These are phyloP conservation scores for Triticum timopheevii DNA, from an alignment of 176 grass and related monocot genomes.

Conservation along the genomic window DNA sequence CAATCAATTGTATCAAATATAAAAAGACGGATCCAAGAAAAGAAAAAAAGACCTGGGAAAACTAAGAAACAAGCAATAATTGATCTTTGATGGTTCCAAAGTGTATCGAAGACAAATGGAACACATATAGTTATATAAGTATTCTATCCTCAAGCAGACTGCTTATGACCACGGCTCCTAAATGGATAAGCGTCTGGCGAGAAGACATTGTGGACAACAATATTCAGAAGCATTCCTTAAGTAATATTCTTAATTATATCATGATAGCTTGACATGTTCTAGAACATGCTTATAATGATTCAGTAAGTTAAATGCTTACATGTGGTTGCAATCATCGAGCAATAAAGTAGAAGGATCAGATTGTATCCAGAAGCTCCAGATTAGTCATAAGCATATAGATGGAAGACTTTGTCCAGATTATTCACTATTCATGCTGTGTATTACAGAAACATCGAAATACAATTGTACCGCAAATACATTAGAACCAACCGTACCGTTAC, in stretches of 20 bases:
- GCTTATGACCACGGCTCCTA: conserved; percentile 6
- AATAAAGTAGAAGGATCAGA: conserved; percentile 7
- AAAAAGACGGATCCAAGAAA: not conserved
- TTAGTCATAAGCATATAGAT: not conserved
- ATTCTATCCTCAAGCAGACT: conserved; percentile 8
- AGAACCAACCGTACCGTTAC: not conserved
- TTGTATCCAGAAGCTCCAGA: not conserved
- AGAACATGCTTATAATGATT: conserved; percentile 8
- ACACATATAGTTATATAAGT: not conserved
- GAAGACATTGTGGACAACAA: not conserved
- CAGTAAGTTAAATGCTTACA: not conserved
- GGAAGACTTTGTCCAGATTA: conserved; percentile 4
- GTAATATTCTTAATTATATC: conserved; percentile 7
- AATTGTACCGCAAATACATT: not conserved
- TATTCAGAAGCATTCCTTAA: not conserved
- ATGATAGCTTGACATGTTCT: conserved; percentile 27
- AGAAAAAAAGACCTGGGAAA: not conserved
- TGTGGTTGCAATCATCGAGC: conserved; percentile 16
- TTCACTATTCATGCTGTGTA: not conserved
- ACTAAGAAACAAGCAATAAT: not conserved
- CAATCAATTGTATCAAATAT: not conserved
- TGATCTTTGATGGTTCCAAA: not conserved
- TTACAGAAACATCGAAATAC: not conserved
- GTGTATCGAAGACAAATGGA: not conserved
- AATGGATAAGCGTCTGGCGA: conserved; percentile 5